Evolutionary conservation across 1,284 basidiomycete genomes (phyloP).

Genomic region (Xerocomus minutiporus): DNA sequence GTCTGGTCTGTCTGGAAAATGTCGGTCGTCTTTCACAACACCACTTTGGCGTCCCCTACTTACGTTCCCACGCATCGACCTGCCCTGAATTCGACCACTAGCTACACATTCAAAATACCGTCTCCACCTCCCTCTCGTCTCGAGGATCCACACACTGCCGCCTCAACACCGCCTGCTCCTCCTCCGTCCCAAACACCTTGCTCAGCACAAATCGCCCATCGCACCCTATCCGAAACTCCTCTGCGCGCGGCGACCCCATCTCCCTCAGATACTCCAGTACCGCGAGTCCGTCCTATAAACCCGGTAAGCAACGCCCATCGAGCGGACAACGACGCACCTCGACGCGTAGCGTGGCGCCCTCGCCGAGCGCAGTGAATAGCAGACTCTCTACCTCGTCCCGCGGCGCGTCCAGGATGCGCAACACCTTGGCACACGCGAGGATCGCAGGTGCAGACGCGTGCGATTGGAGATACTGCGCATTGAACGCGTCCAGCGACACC

Average conservation of each 20-base stretch:
- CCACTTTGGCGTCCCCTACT: slow-evolving; percentile 21
- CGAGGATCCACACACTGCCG: slow-evolving; percentile 18
- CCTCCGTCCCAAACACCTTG: slow-evolving; percentile 56
- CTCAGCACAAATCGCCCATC: slow-evolving; percentile 54
- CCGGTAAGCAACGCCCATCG: not conserved
- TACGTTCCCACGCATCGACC: slow-evolving; percentile 23
- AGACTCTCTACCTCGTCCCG: slow-evolving; percentile 56
- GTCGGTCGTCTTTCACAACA: slow-evolving; percentile 15
- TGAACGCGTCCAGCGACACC: slow-evolving; percentile 60
- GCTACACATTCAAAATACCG: slow-evolving; percentile 16
- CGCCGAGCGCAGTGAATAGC: slow-evolving; percentile 48
- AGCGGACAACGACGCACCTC: slow-evolving; percentile 16
- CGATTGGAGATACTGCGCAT: slow-evolving; percentile 70
- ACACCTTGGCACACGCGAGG: slow-evolving; percentile 58
- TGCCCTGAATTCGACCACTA: slow-evolving; percentile 22
- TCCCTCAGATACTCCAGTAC: slow-evolving; percentile 45
- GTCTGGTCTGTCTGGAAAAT: slow-evolving; percentile 20
- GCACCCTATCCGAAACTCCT: slow-evolving; percentile 56
- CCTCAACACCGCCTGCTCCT: slow-evolving; percentile 39
- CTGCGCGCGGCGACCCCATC: slow-evolving; percentile 47
- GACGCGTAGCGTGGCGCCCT: slow-evolving; percentile 45
- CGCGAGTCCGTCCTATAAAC: slow-evolving; percentile 23
- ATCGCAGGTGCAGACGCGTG: slow-evolving; percentile 52
- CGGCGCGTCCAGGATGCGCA: slow-evolving; percentile 43
- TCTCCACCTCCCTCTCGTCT: slow-evolving; percentile 28